These are phyloP conservation scores for Paracoccidioides brasiliensis DNA, from an alignment of 2,329 filamentous ascomycete genomes.

Conservation along the genomic window DNA sequence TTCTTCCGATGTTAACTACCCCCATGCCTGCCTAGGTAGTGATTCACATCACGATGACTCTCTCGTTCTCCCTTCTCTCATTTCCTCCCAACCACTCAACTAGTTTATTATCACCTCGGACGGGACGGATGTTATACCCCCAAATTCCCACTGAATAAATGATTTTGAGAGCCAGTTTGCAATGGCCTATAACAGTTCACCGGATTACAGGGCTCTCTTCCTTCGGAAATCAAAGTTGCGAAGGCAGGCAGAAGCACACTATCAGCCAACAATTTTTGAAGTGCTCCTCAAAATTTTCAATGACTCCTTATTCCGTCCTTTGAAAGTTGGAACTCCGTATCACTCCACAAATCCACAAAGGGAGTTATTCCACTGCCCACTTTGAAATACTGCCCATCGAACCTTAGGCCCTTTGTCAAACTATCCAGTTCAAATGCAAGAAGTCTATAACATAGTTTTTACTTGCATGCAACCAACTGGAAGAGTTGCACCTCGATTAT, in stretches of 20 bases:
- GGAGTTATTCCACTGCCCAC: constrained; percentile 8
- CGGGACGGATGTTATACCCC: too few relatives aligned
- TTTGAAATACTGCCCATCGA: constrained; percentile 9
- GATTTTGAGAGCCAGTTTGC: too few relatives aligned
- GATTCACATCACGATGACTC: too few relatives aligned
- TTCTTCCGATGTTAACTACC: too few relatives aligned
- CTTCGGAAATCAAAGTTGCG: constrained; percentile 7
- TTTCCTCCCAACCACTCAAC: too few relatives aligned
- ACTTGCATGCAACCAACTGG: constrained; percentile 5
- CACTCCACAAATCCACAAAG: constrained; percentile 7
- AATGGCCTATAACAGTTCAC: constrained; percentile 8
- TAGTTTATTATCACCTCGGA: too few relatives aligned
- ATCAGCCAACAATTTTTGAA: not conserved
- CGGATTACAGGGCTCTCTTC: constrained; percentile 13
- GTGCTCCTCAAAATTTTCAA: not conserved
- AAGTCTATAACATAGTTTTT: constrained; percentile 8
- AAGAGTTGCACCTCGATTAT: constrained; percentile 4
- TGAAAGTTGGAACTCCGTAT: constrained; percentile 6
- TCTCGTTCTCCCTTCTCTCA: too few relatives aligned
- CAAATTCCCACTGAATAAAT: too few relatives aligned
- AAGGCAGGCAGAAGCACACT: constrained; percentile 3
- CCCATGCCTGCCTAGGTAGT: too few relatives aligned
- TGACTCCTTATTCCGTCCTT: constrained; percentile 5
- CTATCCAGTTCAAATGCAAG: constrained; percentile 5
- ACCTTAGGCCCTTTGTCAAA: constrained; percentile 6